Conservation (phyloP, 768 basidiomycete genomes). For the Gloeophyllum trabeum region DNA sequence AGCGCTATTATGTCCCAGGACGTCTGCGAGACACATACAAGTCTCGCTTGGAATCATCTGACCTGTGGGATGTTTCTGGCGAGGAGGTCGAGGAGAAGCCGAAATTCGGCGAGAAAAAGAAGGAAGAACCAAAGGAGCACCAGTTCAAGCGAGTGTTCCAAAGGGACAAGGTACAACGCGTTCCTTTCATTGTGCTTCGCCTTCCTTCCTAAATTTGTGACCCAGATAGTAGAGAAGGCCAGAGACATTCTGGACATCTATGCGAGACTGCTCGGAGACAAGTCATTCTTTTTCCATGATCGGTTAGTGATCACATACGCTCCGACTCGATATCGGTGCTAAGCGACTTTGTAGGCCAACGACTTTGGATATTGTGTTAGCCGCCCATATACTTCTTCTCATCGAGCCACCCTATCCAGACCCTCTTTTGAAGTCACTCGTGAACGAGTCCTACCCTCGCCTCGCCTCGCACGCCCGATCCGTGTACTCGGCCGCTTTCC, state of each 20-base stretch:
- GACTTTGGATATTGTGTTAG: conserved; percentile 52
- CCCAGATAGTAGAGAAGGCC: conserved; percentile 52
- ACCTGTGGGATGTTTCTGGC: conserved; percentile 42
- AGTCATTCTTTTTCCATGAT: conserved; percentile 39
- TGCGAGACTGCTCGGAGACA: conserved; percentile 36
- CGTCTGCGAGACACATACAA: conserved; percentile 48
- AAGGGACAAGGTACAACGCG: conserved; percentile 42
- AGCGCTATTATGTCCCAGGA: conserved; percentile 61
- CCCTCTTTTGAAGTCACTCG: conserved; percentile 38
- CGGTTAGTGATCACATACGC: too few species aligned
- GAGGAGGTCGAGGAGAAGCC: conserved; percentile 23
- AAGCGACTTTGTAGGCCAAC: conserved; percentile 33
- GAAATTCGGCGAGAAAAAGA: conserved; percentile 15
- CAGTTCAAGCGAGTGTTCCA: conserved; percentile 47
- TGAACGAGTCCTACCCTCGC: conserved; percentile 42
- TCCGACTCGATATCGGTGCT: not conserved
- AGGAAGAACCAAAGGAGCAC: conserved; percentile 18
- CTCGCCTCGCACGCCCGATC: conserved; percentile 49
- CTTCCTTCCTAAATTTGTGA: not conserved
- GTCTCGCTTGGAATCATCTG: conserved; percentile 48
- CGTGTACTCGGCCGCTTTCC: conserved; percentile 25
- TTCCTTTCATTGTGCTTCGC: not conserved
- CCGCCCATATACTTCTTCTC: conserved; percentile 58
- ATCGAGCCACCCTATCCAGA: conserved; percentile 51
- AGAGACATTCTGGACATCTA: conserved; percentile 47